These are phyloP conservation scores for Podospora pseudoanserina DNA, from an alignment of 495 filamentous ascomycete genomes.

Conservation along the genomic window DNA sequence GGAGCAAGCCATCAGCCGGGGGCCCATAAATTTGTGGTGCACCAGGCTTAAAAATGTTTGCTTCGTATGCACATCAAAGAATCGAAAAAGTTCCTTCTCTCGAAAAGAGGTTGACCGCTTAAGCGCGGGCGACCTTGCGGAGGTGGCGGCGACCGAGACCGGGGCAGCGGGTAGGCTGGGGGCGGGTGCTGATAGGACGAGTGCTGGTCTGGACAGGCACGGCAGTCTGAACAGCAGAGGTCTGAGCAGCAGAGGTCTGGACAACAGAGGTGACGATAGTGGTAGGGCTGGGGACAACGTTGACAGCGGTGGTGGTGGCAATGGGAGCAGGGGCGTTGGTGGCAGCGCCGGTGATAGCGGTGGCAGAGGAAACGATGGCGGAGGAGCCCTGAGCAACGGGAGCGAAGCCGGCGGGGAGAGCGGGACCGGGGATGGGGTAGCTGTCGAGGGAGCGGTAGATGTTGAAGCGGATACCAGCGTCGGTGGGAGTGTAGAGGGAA, in stretches of 20 bases:
- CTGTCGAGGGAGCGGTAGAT: conserved; percentile 53
- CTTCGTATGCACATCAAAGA: background rate
- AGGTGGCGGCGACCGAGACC: conserved; percentile 13
- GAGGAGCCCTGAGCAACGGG: conserved; percentile 18
- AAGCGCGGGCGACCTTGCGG: conserved; percentile 7
- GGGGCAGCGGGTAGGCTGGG: conserved; percentile 10
- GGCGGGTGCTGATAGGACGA: background rate
- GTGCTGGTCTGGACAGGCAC: conserved; percentile 3
- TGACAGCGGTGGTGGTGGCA: conserved; percentile 15
- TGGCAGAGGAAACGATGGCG: conserved; percentile 19
- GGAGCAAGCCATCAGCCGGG: background rate
- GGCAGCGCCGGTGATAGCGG: conserved; percentile 18
- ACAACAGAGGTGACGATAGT: conserved; percentile 5
- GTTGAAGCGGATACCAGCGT: conserved; percentile 61
- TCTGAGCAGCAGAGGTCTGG: conserved; percentile 13
- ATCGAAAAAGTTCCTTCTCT: background rate
- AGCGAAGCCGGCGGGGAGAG: conserved; percentile 33
- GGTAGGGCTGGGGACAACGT: conserved; percentile 12
- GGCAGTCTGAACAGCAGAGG: conserved; percentile 1
- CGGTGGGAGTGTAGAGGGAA: conserved; percentile 56
- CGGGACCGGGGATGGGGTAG: conserved; percentile 49
- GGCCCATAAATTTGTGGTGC: conserved; percentile 1
- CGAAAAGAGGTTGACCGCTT: conserved; percentile 3
- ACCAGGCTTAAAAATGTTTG: background rate
- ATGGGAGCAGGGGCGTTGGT: conserved; percentile 11